Percentiles rank a stretch among this genome's conserved stretches.
These are phyloP conservation scores for Camellia oleifera DNA, from an alignment of 179 eudicot species.

Conservation along the genomic window DNA sequence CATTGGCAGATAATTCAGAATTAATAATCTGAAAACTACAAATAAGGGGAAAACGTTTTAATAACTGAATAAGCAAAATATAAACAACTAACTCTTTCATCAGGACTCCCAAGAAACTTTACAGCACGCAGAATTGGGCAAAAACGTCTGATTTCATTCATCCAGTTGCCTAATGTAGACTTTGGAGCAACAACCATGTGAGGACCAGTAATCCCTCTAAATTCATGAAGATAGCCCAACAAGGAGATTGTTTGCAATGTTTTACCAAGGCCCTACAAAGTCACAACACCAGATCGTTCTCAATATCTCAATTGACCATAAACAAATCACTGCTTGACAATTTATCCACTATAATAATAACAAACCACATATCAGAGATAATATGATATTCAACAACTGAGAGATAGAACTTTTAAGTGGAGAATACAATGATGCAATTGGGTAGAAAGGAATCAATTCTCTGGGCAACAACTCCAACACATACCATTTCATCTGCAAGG, in stretches of 20 bases:
- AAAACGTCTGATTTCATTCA: conserved; percentile 94
- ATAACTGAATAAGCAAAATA: neutral
- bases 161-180: conserved; percentile 98
- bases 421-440: neutral
- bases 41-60: neutral
- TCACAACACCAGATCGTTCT: conserved; percentile 6
- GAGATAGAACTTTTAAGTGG: neutral
- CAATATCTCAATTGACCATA: neutral
- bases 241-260: conserved; percentile 96
- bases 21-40: neutral
- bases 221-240: conserved; percentile 88
- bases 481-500: conserved; percentile 98
- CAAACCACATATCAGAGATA: conserved; percentile 5
- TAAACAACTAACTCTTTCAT: conserved; percentile 66
- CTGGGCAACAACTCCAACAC: neutral
- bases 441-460: neutral
- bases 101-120: conserved; percentile 89
- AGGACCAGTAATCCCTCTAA: conserved; percentile 92
- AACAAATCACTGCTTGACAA: neutral
- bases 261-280: conserved; percentile 85
- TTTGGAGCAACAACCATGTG: conserved; percentile 99
- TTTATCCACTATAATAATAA: neutral
- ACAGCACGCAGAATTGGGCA: conserved; percentile 86
- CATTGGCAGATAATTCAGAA: conserved; percentile 4
- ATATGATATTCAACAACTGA: neutral